These are phyloP conservation scores for Venturia aucupariae DNA, from an alignment of 2,329 filamentous ascomycete species.

Conservation along the genomic window DNA sequence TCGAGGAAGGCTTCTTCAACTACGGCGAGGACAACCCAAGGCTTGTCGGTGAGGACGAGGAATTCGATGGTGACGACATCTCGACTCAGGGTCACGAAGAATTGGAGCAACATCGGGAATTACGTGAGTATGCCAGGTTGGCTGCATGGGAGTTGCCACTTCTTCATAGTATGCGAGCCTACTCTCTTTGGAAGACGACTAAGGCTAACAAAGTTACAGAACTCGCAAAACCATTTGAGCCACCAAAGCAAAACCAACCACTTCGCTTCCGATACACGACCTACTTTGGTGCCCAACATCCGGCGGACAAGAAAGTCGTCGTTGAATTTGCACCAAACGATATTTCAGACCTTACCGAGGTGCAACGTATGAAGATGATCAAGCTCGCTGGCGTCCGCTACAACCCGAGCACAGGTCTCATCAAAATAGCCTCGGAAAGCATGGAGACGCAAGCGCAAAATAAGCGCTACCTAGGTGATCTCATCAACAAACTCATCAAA, in stretches of 20 bases:
- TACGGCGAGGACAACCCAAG: conserved; percentile 11
- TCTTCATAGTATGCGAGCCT: conserved; percentile 60
- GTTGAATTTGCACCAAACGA: conserved; percentile 76
- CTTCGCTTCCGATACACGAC: conserved; percentile 94
- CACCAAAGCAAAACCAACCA: conserved; percentile 57
- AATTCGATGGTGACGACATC: conserved; percentile 12
- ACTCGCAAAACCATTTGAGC: conserved; percentile 70
- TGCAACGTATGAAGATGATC: conserved; percentile 69
- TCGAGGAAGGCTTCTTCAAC: conserved; percentile 11
- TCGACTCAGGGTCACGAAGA: conserved; percentile 61
- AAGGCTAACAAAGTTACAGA: conserved; percentile 41
- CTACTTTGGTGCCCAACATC: conserved; percentile 90
- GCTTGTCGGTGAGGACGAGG: conserved; percentile 10
- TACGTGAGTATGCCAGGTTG: conserved; percentile 78
- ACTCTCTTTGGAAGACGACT: conserved; percentile 2
- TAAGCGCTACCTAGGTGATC: conserved; percentile 83
- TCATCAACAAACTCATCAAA: conserved; percentile 62
- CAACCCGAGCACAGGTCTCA: conserved; percentile 70
- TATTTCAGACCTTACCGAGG: conserved; percentile 53
- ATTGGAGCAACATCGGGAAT: conserved; percentile 77
- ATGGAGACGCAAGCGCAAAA: conserved; percentile 89
- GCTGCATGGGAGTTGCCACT: conserved; percentile 95
- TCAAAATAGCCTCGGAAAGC: conserved; percentile 87
- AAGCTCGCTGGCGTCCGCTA: conserved; percentile 81
- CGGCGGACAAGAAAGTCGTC: conserved; percentile 86